Base-by-base conservation (phyloP, 169 alveolate species). In the Plasmodium adleri region DNA sequence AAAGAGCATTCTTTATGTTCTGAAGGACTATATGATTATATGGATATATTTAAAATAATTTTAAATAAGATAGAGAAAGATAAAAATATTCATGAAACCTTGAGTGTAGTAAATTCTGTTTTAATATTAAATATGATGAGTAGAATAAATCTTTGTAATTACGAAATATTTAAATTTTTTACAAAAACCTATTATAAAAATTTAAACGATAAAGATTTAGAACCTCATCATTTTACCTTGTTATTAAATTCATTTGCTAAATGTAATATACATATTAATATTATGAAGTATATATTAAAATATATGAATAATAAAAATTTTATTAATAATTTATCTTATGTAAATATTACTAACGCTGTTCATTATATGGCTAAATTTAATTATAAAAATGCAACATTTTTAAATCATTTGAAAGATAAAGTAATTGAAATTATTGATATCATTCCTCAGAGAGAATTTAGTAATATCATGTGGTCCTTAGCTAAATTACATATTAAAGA, bases 291-390 rank as follows among this genome's bases (percentile, higher is more conserved):
- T 86, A 86, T 86, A 47, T 59, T 86, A 45, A 86, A 86, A 52
- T 63, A 86, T 62, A 86, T 86, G 92, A 86, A 86, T 72, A 86
- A 70, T 20, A 70, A 86, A 22, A 59, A 86, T 72, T 86, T 86
- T 47, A 50, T 86, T 71, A 86, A 71, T 52, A 67, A 70, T 22
- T 66, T 86, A 64, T 86, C 92, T 50, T 86, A 86, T 58, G 92
- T 86, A 47, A 86, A 86, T 50, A 86, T 86, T 72, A 72, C 87
- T 39, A 86, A 86, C 22, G 92, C 92, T 22, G 59, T 86, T 60
- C 92, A 86, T 54, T 86, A 86, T 39, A 86, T 86, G 92, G 92
- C 92, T n/a, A 86, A 86, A 71, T 86, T 86, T 60, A 86, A 86
- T 64, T 72, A 86, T 67, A 64, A 59, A 26, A 86, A 86, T 72